phyloP scores from a whole-genome alignment of 495 filamentous ascomycete genomes.

The Hypoxylon lenormandii region DNA sequence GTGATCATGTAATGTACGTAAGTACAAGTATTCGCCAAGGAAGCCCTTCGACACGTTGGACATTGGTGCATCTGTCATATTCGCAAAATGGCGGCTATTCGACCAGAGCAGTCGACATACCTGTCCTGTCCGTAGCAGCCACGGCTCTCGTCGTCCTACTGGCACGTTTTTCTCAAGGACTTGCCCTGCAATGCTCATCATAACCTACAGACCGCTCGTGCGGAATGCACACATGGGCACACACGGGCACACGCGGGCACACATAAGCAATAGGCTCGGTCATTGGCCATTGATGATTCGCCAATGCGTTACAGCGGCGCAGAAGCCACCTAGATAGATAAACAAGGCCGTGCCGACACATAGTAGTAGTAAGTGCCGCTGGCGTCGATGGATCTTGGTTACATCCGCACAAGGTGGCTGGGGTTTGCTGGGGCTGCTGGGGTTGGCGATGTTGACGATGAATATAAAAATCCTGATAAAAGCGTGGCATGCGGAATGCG shows the following conservation, averaged over 20 bases:
- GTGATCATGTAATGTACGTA: conserved; percentile 43
- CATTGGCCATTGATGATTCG: conserved; percentile 4
- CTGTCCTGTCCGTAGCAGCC: not conserved
- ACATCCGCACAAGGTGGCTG: conserved; percentile 44
- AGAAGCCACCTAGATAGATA: conserved; percentile 28
- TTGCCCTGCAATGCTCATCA: not conserved
- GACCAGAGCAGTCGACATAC: conserved; percentile 4
- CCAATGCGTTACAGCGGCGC: conserved; percentile 30
- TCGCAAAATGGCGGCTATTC: conserved; percentile 26
- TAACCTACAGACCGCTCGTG: conserved; percentile 14
- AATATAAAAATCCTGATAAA: conserved; percentile 23
- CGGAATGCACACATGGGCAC: not conserved
- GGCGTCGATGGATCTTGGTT: conserved; percentile 40
- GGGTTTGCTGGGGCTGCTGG: no score
- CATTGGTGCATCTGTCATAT: conserved; percentile 25
- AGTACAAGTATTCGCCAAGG: conserved; percentile 25
- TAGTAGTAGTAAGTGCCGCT: conserved; percentile 34
- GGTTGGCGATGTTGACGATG: conserved; percentile 5
- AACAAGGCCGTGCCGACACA: conserved; percentile 26
- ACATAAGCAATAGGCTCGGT: no score
- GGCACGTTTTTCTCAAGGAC: no score
- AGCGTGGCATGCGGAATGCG: conserved; percentile 12
- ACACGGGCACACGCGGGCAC: no score
- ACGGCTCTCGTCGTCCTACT: conserved; percentile 1
- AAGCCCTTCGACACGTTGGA: not conserved